phyloP scores from a whole-genome alignment of 2,329 filamentous ascomycete genomes.

The Neofusicoccum laricinum region DNA sequence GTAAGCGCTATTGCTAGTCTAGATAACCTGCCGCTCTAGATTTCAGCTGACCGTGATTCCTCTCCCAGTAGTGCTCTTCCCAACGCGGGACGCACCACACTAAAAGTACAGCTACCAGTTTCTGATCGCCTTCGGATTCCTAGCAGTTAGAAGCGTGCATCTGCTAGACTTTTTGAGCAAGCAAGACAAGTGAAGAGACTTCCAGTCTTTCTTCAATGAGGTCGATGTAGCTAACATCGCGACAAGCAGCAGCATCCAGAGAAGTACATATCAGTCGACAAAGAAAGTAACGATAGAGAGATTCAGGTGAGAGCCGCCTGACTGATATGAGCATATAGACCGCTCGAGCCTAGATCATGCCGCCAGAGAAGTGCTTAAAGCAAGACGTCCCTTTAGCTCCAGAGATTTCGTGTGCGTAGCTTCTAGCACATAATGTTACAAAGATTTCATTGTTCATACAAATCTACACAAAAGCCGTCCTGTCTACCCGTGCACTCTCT shows the following conservation, averaged over 20 bases:
- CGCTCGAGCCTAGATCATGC: not conserved
- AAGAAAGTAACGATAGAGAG: not conserved
- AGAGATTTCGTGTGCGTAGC: no score
- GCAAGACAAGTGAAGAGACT: not conserved
- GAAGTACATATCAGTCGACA: not conserved
- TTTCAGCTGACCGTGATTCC: no score
- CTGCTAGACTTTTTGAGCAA: conserved; percentile 2
- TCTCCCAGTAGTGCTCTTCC: not conserved
- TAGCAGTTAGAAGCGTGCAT: not conserved
- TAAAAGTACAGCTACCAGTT: conserved; percentile 7
- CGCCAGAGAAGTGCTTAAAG: no score
- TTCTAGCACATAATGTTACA: no score
- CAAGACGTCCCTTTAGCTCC: no score
- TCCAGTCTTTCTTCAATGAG: not conserved
- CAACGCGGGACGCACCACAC: conserved; percentile 4
- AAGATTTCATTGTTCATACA: no score
- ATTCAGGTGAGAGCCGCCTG: not conserved
- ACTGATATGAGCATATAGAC: not conserved
- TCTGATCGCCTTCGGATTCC: not conserved
- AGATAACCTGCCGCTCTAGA: no score
- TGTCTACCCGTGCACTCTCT: no score
- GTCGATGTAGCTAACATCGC: not conserved
- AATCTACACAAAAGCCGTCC: no score
- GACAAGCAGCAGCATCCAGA: not conserved
- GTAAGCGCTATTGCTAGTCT: not conserved